Evolutionary conservation across 1,139 yeast species (phyloP).

Genomic region (Pichia sp.): DNA sequence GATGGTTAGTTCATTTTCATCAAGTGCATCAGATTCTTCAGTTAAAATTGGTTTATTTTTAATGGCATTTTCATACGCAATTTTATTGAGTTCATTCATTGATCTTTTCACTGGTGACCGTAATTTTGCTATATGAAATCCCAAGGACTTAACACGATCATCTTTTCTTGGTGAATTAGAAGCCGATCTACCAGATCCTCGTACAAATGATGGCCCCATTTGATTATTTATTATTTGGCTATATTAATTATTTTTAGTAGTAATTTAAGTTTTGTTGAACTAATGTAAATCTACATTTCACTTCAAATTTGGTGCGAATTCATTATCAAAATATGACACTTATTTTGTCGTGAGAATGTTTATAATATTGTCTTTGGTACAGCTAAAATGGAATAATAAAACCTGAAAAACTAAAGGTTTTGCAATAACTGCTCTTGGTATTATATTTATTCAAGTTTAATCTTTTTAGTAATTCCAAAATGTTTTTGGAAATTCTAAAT

Average conservation of each 20-base stretch:
- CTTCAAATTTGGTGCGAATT: not conserved
- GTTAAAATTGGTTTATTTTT: slow-evolving; percentile 25
- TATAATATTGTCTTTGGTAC: not conserved
- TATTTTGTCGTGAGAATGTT: not conserved
- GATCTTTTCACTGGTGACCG: slow-evolving; percentile 40
- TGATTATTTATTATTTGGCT: too few species aligned
- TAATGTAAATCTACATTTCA: not conserved
- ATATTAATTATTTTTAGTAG: not conserved
- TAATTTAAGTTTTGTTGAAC: not conserved
- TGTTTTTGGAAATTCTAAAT: too few species aligned
- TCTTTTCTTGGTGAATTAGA: slow-evolving; percentile 14
- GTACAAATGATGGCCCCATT: not conserved
- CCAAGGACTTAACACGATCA: slow-evolving; percentile 5
- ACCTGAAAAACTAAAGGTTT: too few species aligned
- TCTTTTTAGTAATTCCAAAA: too few species aligned
- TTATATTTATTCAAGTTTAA: too few species aligned
- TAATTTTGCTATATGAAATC: slow-evolving; percentile 17
- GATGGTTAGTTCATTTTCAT: slow-evolving; percentile 37
- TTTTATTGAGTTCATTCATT: slow-evolving; percentile 37
- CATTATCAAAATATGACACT: not conserved
- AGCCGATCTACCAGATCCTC: slow-evolving; percentile 15
- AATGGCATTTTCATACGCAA: slow-evolving; percentile 48
- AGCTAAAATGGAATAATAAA: too few species aligned
- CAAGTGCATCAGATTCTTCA: slow-evolving; percentile 35
- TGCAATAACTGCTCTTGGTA: too few species aligned